Evolutionary conservation across 1,284 basidiomycete genomes (phyloP), one percentile per base, ranked within the genome.

Genomic region (Rhodotorula sp.): DNA sequence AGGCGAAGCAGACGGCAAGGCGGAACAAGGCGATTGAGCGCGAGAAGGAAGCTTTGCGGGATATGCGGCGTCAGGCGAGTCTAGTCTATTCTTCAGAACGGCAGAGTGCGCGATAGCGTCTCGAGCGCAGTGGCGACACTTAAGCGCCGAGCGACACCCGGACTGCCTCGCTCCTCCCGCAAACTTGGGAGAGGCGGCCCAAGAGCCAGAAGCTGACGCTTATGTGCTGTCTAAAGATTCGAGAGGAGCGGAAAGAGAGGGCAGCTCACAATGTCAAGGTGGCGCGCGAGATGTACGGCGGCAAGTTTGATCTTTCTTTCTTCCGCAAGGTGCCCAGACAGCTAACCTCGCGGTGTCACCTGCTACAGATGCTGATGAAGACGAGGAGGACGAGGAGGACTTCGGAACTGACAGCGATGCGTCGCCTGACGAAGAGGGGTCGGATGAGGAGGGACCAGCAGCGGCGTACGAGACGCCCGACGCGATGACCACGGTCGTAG

Each of bases 1-100:
- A 90, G 60, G 85, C 85, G 74, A 89, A 89, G 79, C 85, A 87
- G 76, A 88, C 91, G 29, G 72, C 72, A 27, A 72, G 65, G 47
- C 39, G 69, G 39, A 62, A 68, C 57, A 58, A 69, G 58, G 74
- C 74, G 4, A 69, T 73, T 44, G 65, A 62, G 57, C 71, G 75
- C 32, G 77, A 78, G 57, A 72, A 66, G 62, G 70, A 76, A 48
- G 77, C 74, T 39, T 32, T 68, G 29, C 63, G 65, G 36, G 58
- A 76, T 64, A 64, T 72, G 64, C 59, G 77, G 32, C 48, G 39
- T 22, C 62, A 70, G 70, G 70, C 66, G 64, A 51, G 65, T 56
- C 34, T 15, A 2, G 1, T 48, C 22, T 4, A 20, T n/a, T 20
- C 22, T 4, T 2, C 4, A 29, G 24, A 5, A 20, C 36, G 24